Evolutionary conservation across 257 asterid genomes (phyloP), one percentile per base, ranked within the genome.

Genomic region (Hygrophila difformis): DNA sequence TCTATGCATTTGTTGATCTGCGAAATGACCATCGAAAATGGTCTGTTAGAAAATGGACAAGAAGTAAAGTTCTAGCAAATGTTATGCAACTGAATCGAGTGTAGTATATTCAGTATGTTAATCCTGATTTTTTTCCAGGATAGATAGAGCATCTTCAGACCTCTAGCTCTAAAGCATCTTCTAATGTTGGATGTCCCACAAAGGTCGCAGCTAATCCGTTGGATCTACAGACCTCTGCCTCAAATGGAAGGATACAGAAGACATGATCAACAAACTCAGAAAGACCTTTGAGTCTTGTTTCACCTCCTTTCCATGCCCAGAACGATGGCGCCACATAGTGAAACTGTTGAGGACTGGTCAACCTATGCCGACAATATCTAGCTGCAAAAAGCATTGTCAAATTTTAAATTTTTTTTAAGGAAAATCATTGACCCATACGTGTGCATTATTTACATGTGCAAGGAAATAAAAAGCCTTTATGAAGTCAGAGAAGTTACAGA

Each of bases 281-380:
- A 44, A 89, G 82, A 47, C 85, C 80, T 51, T 62, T 70, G 17
- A 91, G 91, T 66, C 96, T 86, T 28, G 69, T 70, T 65, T 85
- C 94, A 44, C 98, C 96, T 35, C 96, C 98, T 74, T 59, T 82
- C 98, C 98, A 91, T 34, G 96, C 94, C 98, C 98, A 91, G 71
- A 85, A 91, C 44, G 98, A 91, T 4, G 98, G 96, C 21, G 98
- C 85, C 16, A 91, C 94, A 41, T 85, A 91, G 68, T 91, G 96
- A 67, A 85, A 91, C 66, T 80, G 94, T 33, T 29, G 74, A 24
- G 96, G 88, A 59, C 70, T 43, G 57, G 51, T 51, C 43, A 62
- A 31, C 31, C 74, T 72, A 41, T 69, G 65, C 47, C 65, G 62
- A 53, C 65, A 62, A 55, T 62, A 79, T 54, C 65, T 66, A 75